Percentiles rank a stretch among this genome's conserved stretches.
phyloP scores from a whole-genome alignment of 1,139 yeast species.

The Geotrichum fermentans region DNA sequence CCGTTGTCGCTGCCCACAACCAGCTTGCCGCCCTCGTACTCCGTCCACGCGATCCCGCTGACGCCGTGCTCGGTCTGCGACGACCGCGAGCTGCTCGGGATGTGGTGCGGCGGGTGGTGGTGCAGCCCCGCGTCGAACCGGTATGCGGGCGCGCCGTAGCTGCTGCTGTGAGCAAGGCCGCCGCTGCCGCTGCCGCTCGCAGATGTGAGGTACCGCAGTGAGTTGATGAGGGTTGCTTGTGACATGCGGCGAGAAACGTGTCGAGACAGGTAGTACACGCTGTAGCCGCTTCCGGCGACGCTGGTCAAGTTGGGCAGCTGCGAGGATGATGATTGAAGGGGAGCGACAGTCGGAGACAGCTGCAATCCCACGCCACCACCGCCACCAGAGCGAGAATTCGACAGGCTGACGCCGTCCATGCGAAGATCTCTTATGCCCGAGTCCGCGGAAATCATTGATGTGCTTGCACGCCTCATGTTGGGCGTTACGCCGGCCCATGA shows the following conservation, averaged over 20 bases:
- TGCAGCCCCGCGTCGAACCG: constrained; percentile 2
- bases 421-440: constrained; percentile 13
- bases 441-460: constrained; percentile 1
- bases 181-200: neutral
- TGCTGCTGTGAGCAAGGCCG: neutral
- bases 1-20: constrained; percentile 39
- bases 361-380: neutral
- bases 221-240: neutral
- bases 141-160: neutral
- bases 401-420: constrained; percentile 16
- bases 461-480: neutral
- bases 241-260: constrained; percentile 4
- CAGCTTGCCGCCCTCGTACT: constrained; percentile 36
- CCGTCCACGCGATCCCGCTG: constrained; percentile 37
- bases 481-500: neutral
- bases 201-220: constrained; percentile 3
- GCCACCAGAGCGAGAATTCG: neutral
- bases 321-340: neutral
- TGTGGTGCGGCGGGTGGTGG: neutral
- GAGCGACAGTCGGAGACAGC: neutral
- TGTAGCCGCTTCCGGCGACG: neutral
- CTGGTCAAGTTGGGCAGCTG: neutral
- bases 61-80: constrained; percentile 33
- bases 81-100: constrained; percentile 2
- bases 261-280: neutral